A percentile compares a stretch with the other conserved stretches of the same genome.
Conservation (phyloP, 2,329 filamentous ascomycete genomes). For the Arthrobotrys conoides region DNA sequence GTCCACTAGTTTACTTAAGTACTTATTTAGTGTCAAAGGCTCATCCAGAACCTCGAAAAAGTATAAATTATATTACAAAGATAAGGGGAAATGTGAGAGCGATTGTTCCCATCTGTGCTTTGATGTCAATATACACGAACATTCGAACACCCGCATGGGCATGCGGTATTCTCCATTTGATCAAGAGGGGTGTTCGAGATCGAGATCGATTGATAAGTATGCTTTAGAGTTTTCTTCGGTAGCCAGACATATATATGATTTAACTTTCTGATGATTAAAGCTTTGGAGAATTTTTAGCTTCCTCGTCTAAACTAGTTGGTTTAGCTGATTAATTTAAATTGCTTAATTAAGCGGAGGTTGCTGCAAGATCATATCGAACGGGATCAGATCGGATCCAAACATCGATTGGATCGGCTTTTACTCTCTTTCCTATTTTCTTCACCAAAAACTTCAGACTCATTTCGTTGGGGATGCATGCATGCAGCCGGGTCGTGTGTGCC, state of each 20-base stretch:
- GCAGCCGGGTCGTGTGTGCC: slow-evolving; percentile 29
- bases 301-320: slow-evolving; percentile 1
- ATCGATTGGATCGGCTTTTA: slow-evolving; percentile 3
- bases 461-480: slow-evolving; percentile 15
- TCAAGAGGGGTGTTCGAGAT: slow-evolving; percentile 4
- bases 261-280: background rate
- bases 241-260: too few species aligned
- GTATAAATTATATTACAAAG: background rate
- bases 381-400: background rate
- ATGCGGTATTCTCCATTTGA: slow-evolving; percentile 14
- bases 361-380: slow-evolving; percentile 3
- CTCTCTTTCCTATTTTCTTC: background rate
- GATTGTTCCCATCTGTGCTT: slow-evolving; percentile 14
- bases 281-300: background rate
- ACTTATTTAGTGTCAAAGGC: too few species aligned
- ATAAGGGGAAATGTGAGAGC: background rate
- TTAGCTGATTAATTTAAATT: background rate
- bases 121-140: background rate
- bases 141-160: too few species aligned
- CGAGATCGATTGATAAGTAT: slow-evolving; percentile 1
- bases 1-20: background rate
- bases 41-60: slow-evolving; percentile 4
- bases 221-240: slow-evolving; percentile 20
- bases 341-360: background rate
- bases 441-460: too few species aligned